phyloP scores from a whole-genome alignment of 441 rosid species.

The Jatropha podagrica region DNA sequence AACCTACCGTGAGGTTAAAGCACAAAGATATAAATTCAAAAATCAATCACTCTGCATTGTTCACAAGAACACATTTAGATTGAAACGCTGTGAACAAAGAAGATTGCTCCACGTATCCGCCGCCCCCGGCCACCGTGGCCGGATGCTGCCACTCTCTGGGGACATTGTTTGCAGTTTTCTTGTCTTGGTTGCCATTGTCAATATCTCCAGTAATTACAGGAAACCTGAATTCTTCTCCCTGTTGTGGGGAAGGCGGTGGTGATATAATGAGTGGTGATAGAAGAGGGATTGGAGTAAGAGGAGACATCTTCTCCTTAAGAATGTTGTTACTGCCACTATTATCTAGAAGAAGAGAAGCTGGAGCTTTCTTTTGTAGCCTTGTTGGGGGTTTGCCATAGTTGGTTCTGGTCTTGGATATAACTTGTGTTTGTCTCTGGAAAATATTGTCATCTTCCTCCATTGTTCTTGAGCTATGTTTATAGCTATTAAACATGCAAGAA shows the following conservation, averaged over 20 bases:
- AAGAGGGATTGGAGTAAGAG: slow-evolving; percentile 49
- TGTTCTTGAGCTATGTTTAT: background rate
- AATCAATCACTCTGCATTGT: slow-evolving; percentile 24
- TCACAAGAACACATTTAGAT: slow-evolving; percentile 48
- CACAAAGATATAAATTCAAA: no score
- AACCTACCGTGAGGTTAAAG: background rate
- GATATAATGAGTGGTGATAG: slow-evolving; percentile 53
- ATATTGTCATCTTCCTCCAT: slow-evolving; percentile 38
- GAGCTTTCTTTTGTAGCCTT: slow-evolving; percentile 65
- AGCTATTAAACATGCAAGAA: background rate
- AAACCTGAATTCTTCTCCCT: slow-evolving; percentile 14
- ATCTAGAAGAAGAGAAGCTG: slow-evolving; percentile 38
- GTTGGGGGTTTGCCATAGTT: slow-evolving; percentile 40
- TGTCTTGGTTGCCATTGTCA: slow-evolving; percentile 2
- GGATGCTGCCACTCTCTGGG: slow-evolving; percentile 31
- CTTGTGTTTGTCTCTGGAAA: slow-evolving; percentile 22
- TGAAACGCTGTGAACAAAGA: slow-evolving; percentile 37
- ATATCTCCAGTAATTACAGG: background rate
- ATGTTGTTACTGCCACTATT: background rate
- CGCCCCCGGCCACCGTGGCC: slow-evolving; percentile 5
- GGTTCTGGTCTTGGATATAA: slow-evolving; percentile 14
- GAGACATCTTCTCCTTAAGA: background rate
- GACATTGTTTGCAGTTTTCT: background rate
- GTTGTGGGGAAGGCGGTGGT: slow-evolving; percentile 25
- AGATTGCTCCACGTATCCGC: slow-evolving; percentile 29